Evolutionary conservation across 2,329 filamentous ascomycete species (phyloP), one percentile per base, ranked within the genome.

Genomic region (Cryphonectria parasitica): DNA sequence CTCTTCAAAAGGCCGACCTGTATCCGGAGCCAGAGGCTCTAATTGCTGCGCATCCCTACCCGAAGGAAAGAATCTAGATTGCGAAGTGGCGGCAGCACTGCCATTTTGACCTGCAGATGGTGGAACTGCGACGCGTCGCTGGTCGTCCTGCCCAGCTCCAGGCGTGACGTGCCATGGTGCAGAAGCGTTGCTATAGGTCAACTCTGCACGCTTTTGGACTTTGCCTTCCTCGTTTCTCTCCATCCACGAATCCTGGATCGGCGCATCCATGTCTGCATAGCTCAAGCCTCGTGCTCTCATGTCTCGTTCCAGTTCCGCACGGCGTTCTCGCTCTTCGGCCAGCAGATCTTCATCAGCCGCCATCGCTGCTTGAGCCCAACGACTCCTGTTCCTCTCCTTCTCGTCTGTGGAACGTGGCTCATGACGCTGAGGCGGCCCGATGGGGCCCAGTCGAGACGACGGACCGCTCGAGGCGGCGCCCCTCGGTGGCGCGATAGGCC

Each of bases 1-100:
- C 79, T 88, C 89, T 28, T 88, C 90, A 0, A 91, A 91, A 63
- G 93, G 92, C 56, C 85, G 82, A 4, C 80, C 77, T n/a, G 81
- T 79, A 61, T 83, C 83, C 34, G 75, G 76, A 66, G 75, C 71
- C 17, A 68, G 49, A 15, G 71, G 63, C n/a, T 66, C 66, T 36
- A 34, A 49, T 25, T 72, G 68, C 49, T 71, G 63, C 19, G 19
- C 54, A 22, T 70, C 66, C 7, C 66, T 65, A 68, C 80, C 85
- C 2, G 84, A 77, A 0, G 89, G 89, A 78, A 91, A 91, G 78
- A 91, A 91, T 60, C 89, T 81, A 10, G 89, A 91, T 56, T 43
- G 76, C 39, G 64, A 67, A 3, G 66, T 64, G 39, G 60, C 62
- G 19, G 68, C 43, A 25, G 64, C 61, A 61, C 43, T 49, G 19